A percentile compares a stretch with the other conserved stretches of the same genome.
phyloP scores from a whole-genome alignment of 257 asterid species.

The Plantago elongata region DNA sequence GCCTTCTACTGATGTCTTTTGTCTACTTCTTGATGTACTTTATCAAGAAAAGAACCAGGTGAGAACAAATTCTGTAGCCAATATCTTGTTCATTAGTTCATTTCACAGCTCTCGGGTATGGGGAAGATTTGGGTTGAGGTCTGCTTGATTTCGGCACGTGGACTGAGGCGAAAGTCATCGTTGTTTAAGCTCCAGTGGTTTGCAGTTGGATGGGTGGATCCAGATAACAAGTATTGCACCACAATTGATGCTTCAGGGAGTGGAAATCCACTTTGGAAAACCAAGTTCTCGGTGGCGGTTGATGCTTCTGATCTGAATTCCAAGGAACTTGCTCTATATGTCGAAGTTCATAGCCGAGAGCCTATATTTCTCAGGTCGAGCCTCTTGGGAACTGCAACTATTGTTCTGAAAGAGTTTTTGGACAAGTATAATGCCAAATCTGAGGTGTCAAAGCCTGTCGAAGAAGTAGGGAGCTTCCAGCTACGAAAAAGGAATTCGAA shows the following conservation, averaged over 20 bases:
- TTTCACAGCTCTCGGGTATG: constrained; percentile 29
- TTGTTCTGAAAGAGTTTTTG: constrained; percentile 62
- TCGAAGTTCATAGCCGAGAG: constrained; percentile 77
- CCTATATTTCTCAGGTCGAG: constrained; percentile 65
- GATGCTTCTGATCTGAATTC: constrained; percentile 38
- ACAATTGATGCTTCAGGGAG: constrained; percentile 69
- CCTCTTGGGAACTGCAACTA: constrained; percentile 65
- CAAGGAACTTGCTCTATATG: constrained; percentile 48
- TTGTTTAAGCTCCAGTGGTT: constrained; percentile 79
- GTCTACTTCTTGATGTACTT: constrained; percentile 27
- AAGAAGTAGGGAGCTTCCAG: constrained; percentile 87
- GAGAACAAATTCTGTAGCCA: constrained; percentile 17
- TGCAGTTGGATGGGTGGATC: constrained; percentile 81
- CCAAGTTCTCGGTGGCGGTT: constrained; percentile 46
- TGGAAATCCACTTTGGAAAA: constrained; percentile 71
- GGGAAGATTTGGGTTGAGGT: constrained; percentile 66
- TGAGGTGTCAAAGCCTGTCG: constrained; percentile 46
- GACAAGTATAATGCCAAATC: constrained; percentile 45
- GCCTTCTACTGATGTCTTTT: constrained; percentile 25
- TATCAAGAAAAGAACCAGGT: constrained; percentile 35
- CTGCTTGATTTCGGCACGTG: constrained; percentile 71
- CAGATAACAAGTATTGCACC: constrained; percentile 69
- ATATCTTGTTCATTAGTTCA: constrained; percentile 10
- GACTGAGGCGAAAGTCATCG: constrained; percentile 51
- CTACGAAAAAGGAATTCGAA: constrained; percentile 55